A percentile compares a stretch with the other conserved stretches of the same genome.
Conservation (phyloP, 257 asterid species). For the Solanum dulcamara region DNA sequence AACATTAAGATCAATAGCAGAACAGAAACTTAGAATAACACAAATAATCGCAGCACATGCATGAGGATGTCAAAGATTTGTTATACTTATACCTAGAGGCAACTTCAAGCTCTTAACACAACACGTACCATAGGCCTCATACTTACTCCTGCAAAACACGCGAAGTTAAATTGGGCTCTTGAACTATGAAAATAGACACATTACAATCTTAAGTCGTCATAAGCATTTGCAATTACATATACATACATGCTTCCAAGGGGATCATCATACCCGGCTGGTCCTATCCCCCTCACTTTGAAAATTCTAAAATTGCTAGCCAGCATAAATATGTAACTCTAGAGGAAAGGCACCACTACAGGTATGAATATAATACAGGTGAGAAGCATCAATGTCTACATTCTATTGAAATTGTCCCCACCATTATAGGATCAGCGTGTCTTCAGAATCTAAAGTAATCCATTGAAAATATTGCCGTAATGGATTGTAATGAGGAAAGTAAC, state of each 20-base stretch:
- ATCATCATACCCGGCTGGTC: not conserved
- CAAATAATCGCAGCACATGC: not conserved
- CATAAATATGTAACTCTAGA: not conserved
- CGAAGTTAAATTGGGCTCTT: not conserved
- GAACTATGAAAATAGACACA: not conserved
- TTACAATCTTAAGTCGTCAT: not conserved
- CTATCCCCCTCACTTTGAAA: not conserved
- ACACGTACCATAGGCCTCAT: constrained; percentile 88
- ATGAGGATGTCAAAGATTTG: too few species aligned
- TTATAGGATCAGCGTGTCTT: too few species aligned
- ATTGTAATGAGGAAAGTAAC: not conserved
- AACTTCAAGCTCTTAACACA: constrained; percentile 66
- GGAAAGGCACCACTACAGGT: not conserved
- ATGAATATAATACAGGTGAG: not conserved
- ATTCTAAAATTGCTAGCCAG: not conserved
- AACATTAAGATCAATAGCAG: not conserved
- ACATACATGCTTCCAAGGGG: not conserved
- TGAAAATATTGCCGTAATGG: not conserved
- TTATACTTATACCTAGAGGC: constrained; percentile 80
- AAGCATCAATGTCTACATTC: too few species aligned
- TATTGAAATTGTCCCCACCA: too few species aligned
- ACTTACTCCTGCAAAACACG: constrained; percentile 49
- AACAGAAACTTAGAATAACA: not conserved
- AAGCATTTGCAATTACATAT: not conserved
- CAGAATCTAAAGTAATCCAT: too few species aligned